A percentile compares a stretch with the other conserved stretches of the same genome.
phyloP scores from a whole-genome alignment of 2,329 filamentous ascomycete species.

The Didymella lethalis region DNA sequence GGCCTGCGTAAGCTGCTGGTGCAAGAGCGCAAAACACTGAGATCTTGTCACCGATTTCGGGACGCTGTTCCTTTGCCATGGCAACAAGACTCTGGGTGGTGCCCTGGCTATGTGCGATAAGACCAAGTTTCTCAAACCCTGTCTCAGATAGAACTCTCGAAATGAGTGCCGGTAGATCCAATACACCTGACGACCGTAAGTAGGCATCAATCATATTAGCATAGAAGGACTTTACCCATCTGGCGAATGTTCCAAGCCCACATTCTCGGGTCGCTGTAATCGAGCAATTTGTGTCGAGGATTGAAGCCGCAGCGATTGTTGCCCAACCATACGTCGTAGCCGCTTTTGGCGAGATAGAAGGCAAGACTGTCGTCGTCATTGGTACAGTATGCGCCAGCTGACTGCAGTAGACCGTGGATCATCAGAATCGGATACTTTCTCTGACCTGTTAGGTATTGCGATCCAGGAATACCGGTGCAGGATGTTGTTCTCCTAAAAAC shows the following conservation, averaged over 20 bases:
- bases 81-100: conserved; percentile 89
- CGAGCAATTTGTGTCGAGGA: conserved; percentile 76
- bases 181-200: conserved; percentile 54
- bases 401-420: conserved; percentile 88
- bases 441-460: conserved; percentile 50
- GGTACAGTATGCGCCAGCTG: conserved; percentile 84
- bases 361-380: conserved; percentile 90
- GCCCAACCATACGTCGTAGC: conserved; percentile 94
- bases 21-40: conserved; percentile 91
- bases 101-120: conserved; percentile 89
- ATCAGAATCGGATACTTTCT: conserved; percentile 83
- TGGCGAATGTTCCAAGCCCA: conserved; percentile 97
- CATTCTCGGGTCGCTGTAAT: conserved; percentile 83
- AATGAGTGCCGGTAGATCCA: conserved; percentile 83
- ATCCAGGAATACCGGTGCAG: conserved; percentile 28
- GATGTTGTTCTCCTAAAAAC: conserved; percentile 62
- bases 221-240: conserved; percentile 66
- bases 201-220: too few relatives aligned
- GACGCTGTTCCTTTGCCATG: conserved; percentile 86
- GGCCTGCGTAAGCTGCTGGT: conserved; percentile 88
- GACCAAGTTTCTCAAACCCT: conserved; percentile 79
- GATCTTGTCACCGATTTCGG: conserved; percentile 81
- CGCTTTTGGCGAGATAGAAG: conserved; percentile 89
- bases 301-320: conserved; percentile 90
- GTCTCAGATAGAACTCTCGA: conserved; percentile 83